A percentile compares a stretch with the other conserved stretches of the same genome.
Evolutionary conservation across 768 basidiomycete species (phyloP).

Genomic region (Boletus rex-veris): DNA sequence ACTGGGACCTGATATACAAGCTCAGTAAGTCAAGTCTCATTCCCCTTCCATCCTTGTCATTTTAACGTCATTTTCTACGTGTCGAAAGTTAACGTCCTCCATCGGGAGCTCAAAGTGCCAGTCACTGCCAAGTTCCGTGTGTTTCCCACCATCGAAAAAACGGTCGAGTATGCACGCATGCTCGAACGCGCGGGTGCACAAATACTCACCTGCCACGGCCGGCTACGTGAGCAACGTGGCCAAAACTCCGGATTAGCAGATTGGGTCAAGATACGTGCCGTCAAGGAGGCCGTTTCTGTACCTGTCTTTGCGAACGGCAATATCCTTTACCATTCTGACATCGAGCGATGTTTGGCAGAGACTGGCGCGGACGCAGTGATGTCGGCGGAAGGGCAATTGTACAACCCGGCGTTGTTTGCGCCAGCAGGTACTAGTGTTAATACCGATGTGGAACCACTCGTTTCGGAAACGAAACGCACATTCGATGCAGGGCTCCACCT

Average conservation of each 20-base stretch:
- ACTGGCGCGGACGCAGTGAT: slow-evolving; percentile 93
- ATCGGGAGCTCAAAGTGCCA: slow-evolving; percentile 80
- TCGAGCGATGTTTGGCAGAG: slow-evolving; percentile 69
- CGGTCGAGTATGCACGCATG: slow-evolving; percentile 94
- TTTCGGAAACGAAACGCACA: slow-evolving; percentile 3
- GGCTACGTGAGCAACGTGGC: slow-evolving; percentile 88
- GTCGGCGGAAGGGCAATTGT: slow-evolving; percentile 92
- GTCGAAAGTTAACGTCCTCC: slow-evolving; percentile 74
- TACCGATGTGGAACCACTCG: background rate
- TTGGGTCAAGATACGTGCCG: slow-evolving; percentile 85
- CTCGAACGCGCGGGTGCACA: slow-evolving; percentile 94
- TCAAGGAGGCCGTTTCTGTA: slow-evolving; percentile 84
- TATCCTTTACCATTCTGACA: slow-evolving; percentile 82
- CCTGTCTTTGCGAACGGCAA: slow-evolving; percentile 99
- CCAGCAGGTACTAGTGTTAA: slow-evolving; percentile 24
- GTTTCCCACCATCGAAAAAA: slow-evolving; percentile 80
- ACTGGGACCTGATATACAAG: slow-evolving; percentile 84
- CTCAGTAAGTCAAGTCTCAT: slow-evolving; percentile 52
- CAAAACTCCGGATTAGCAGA: slow-evolving; percentile 82
- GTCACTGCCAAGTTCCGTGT: slow-evolving; percentile 97
- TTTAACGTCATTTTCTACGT: background rate
- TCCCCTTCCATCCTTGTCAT: background rate
- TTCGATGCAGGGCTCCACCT: slow-evolving; percentile 49
- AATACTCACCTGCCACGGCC: slow-evolving; percentile 90
- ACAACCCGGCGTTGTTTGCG: slow-evolving; percentile 82